Base-by-base conservation (phyloP, 257 asterid genomes). In the Solanum raphanifolium region DNA sequence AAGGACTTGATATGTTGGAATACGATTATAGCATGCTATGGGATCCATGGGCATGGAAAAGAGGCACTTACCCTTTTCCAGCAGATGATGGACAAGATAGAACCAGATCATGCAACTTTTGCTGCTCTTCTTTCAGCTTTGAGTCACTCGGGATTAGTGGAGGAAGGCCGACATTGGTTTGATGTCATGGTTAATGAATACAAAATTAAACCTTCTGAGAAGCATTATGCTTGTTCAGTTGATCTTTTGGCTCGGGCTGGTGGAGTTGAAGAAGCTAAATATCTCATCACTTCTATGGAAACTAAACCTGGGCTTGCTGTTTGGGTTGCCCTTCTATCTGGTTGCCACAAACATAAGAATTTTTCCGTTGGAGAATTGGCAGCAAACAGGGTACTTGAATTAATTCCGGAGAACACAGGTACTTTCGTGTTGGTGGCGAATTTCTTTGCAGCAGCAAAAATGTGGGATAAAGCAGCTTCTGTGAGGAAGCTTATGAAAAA, bases 251-350 rank as follows among this genome's bases (percentile, higher is more conserved):
- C 99, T 55, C 94, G 99, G 66, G 92, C 93, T 8, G 99, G 98
- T n/a, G 91, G 79, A 39, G 98, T 95, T 9, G 94, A 93, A 79
- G 96, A 94, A 88, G 98, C 99, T 81, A 69, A 32, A 78, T 83
- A 90, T 58, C 21, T 92, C 89, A 94, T 96, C 60, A 87, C 84
- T 34, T 88, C 90, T 74, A 93, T 93, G 94, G 83, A 87, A 32
- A 66, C 27, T 66, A 91, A 91, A 74, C 94, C 97, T 3, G 95
- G 94, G 87, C 89, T 92, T 36, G 92, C 95, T 86, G 91, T 92
- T n/a, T 96, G 97, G 97, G 98, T 94, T 58, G 98, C 98, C 88
- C 96, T 96, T 86, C 89, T 94, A 16, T 94, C 98, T 4, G 99
- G 98, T 31, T 96, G 99, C 90, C 91, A 91, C 87, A 96, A 89